Conservation (phyloP, 2,329 filamentous ascomycete genomes). For the Zelopaecilomyces penicillatus region DNA sequence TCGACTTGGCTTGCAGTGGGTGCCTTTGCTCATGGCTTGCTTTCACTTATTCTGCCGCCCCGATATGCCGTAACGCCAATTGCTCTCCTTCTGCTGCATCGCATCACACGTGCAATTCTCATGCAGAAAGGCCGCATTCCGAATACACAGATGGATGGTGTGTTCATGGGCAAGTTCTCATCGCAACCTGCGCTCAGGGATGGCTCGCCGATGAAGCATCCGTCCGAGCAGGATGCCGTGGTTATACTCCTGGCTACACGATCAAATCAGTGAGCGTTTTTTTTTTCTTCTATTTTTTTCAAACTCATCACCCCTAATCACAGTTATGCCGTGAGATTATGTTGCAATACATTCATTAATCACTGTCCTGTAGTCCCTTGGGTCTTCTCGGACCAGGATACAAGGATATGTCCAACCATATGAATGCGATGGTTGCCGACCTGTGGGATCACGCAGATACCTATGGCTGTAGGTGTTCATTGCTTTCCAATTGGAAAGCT, state of each 20-base stretch:
- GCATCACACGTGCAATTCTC: conserved; percentile 3
- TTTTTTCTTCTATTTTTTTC: background rate
- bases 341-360: no score
- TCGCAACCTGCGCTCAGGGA: conserved; percentile 1
- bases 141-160: conserved; percentile 6
- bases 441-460: background rate
- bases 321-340: no score
- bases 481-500: background rate
- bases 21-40: conserved; percentile 1
- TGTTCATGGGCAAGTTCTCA: conserved; percentile 3
- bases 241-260: conserved; percentile 2
- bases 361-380: background rate
- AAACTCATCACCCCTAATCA: background rate
- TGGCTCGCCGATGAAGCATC: conserved; percentile 1
- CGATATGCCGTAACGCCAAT: conserved; percentile 2
- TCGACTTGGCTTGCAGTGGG: conserved; percentile 7
- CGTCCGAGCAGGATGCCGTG: background rate
- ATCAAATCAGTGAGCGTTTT: conserved; percentile 4
- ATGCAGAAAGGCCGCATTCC: conserved; percentile 1
- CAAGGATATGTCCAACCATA: background rate
- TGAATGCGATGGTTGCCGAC: background rate
- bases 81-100: background rate
- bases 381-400: conserved; percentile 4
- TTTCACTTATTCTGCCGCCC: conserved; percentile 1
- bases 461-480: conserved; percentile 2